phyloP scores from a whole-genome alignment of 2,329 filamentous ascomycete genomes.

The Colletotrichum siamense region DNA sequence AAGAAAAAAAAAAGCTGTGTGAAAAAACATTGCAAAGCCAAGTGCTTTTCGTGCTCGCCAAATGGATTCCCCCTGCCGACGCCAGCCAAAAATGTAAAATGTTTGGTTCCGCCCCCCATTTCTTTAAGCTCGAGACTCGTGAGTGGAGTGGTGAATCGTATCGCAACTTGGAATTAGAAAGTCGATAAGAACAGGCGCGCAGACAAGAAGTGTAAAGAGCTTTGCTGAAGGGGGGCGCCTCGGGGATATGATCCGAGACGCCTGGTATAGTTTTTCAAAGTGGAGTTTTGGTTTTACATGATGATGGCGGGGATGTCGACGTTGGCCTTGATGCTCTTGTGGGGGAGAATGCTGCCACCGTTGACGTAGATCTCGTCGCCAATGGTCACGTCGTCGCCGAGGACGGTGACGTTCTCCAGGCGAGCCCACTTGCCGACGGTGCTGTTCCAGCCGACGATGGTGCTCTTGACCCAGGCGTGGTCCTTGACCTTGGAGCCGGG shows the following conservation, averaged over 20 bases:
- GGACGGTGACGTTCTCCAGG: conserved; percentile 96
- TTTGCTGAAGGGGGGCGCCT: not conserved
- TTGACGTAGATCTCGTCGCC: conserved; percentile 98
- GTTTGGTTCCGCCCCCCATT: conserved; percentile 14
- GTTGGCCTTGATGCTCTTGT: conserved; percentile 99
- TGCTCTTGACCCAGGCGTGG: conserved; percentile 98
- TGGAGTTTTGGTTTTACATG: conserved; percentile 53
- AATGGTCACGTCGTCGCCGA: conserved; percentile 97
- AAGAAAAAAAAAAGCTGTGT: not conserved
- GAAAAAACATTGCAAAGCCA: conserved; percentile 16
- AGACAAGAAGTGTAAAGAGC: conserved; percentile 10
- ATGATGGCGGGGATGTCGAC: conserved; percentile 80
- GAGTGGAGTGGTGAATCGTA: conserved; percentile 22
- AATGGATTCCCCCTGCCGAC: conserved; percentile 19
- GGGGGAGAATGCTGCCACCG: conserved; percentile 90
- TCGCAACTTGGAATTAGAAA: conserved; percentile 23
- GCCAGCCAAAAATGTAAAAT: conserved; percentile 19
- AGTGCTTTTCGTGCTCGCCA: conserved; percentile 20
- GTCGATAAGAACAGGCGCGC: conserved; percentile 19
- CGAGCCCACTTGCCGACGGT: conserved; percentile 94
- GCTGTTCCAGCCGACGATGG: conserved; percentile 98
- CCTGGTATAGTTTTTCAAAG: not conserved
- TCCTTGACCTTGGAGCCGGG: conserved; percentile 95
- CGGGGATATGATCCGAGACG: not conserved
- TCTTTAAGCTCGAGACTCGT: conserved; percentile 7